Evolutionary conservation across 2,329 filamentous ascomycete genomes (phyloP), one percentile per base, ranked within the genome.

Genomic region (Colletotrichum incanum): DNA sequence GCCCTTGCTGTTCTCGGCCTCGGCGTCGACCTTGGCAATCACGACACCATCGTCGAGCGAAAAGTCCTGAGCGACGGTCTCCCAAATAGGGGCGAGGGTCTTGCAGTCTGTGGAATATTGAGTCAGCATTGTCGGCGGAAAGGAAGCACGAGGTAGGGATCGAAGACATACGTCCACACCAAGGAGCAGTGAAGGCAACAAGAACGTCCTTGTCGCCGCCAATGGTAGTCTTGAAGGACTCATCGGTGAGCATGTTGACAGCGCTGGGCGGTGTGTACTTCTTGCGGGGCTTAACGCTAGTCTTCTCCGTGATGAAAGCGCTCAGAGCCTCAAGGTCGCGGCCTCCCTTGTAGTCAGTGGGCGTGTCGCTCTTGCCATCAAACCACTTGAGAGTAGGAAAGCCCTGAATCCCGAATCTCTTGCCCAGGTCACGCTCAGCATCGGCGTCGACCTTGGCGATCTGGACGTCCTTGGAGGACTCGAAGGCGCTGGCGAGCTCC

Each of bases 331-430:
- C 96, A 34, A 99, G 82, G 82, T 98, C 96, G 69, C 96, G 91
- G 41, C 94, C 95, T 72, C 94, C 92, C 73, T 90, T 93, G 86
- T 98, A 99, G 74, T 98, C 95, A 74, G 89, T 86, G 0, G 96
- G 95, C 79, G 90, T 92, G 72, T 94, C 91, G 81, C 93, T 96
- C 89, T 97, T 97, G 77, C 96, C 96, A 83, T 98, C 95, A 79
- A 99, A 99, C 89, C 91, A 99, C 85, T 99, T 99, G 79, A 99
- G 86, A 0, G 96, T 99, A 26, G 96, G 96, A 87, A 98, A 99
- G 26, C 97, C 97, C 84, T 96, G 93, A 60, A 99, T 90, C 54
- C 93, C 94, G 79, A 95, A 98, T 75, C 91, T 89, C 88, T 94
- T 93, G 76, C 95, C 96, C 74, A 99, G 87, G 23, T 90, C 86